Evolutionary conservation across 176 grass and related monocot species (phyloP).

Genomic region (Aegilops sharonensis): DNA sequence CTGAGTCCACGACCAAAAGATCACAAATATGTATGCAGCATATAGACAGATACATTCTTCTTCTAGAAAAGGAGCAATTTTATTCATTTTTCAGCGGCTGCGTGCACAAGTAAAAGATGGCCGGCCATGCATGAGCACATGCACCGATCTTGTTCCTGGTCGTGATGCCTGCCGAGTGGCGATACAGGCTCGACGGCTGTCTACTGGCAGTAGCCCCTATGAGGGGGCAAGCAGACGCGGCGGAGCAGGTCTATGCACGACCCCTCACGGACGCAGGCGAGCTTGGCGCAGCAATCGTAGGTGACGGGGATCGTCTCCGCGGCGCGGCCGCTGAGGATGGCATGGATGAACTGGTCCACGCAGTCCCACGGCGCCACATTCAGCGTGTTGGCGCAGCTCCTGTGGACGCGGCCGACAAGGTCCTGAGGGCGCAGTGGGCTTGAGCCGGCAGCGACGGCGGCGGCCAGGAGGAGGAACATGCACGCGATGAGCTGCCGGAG

Average conservation of each 20-base stretch:
- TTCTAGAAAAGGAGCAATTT: too few species aligned
- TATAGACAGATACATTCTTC: too few species aligned
- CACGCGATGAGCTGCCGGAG: background rate
- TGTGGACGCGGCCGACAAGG: background rate
- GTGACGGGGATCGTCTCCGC: background rate
- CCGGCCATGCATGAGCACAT: too few species aligned
- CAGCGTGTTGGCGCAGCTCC: background rate
- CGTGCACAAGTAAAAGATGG: too few species aligned
- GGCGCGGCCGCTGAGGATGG: background rate
- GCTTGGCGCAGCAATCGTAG: background rate
- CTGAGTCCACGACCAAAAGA: too few species aligned
- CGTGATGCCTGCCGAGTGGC: background rate
- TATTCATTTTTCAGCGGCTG: too few species aligned
- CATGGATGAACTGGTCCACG: background rate
- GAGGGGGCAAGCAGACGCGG: background rate
- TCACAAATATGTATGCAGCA: too few species aligned
- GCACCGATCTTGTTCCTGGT: background rate
- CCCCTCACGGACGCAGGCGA: background rate
- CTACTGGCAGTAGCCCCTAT: background rate
- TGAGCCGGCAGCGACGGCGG: background rate
- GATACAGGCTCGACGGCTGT: background rate
- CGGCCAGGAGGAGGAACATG: background rate
- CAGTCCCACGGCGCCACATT: background rate
- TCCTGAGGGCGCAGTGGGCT: background rate
- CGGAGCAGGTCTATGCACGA: background rate